Conservation (phyloP, 257 asterid genomes). For the Solanum etuberosum region DNA sequence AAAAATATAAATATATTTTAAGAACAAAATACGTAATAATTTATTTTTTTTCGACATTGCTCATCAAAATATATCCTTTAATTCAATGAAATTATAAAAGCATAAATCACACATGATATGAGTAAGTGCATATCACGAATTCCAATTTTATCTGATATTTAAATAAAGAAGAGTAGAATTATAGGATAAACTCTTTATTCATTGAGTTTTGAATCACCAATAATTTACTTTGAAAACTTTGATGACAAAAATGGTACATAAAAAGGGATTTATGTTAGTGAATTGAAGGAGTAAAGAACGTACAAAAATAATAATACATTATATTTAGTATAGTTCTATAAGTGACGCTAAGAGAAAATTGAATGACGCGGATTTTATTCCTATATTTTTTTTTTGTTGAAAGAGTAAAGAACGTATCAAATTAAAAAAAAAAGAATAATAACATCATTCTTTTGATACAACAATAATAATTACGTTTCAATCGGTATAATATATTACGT, state of each 20-base stretch:
- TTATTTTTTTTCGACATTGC: neutral
- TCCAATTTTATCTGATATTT: too few species aligned
- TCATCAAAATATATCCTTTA: neutral
- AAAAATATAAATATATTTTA: too few species aligned
- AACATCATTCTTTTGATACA: neutral
- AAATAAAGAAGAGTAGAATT: fast-evolving
- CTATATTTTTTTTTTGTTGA: too few species aligned
- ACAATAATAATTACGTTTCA: neutral
- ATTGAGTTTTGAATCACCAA: too few species aligned
- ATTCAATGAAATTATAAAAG: neutral
- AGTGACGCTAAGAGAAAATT: neutral
- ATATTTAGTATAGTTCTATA: too few species aligned
- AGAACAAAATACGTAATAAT: neutral
- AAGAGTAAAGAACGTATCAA: neutral
- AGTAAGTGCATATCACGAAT: neutral
- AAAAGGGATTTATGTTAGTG: too few species aligned
- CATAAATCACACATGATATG: neutral
- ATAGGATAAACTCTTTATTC: too few species aligned
- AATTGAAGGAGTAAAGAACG: neutral
- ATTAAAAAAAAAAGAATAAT: too few species aligned
- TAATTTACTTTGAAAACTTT: too few species aligned
- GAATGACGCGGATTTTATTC: too few species aligned
- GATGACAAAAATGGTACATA: neutral
- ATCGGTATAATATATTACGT: neutral
- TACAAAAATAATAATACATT: too few species aligned